phyloP scores from a whole-genome alignment of 768 basidiomycete genomes.

The Lactarius hengduanensis region DNA sequence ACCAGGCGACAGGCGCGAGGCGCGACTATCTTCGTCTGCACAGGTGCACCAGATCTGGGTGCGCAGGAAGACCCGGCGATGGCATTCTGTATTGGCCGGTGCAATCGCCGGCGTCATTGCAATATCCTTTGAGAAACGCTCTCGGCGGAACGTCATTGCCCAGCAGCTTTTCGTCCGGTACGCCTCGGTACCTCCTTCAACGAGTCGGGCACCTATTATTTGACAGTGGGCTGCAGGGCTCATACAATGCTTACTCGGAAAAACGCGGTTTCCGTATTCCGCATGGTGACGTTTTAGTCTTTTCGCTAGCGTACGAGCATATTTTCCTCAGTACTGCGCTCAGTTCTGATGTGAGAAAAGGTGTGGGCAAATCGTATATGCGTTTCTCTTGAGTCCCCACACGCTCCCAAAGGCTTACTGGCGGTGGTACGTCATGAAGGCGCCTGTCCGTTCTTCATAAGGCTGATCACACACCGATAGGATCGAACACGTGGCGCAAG shows the following conservation, averaged over 20 bases:
- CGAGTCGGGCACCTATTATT: not conserved
- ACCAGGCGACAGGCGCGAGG: conserved; percentile 37
- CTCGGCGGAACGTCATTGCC: conserved; percentile 63
- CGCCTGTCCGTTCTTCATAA: not conserved
- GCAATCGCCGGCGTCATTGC: conserved; percentile 69
- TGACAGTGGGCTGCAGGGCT: conserved; percentile 81
- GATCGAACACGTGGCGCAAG: conserved; percentile 53
- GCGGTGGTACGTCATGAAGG: conserved; percentile 52
- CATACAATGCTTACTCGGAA: conserved; percentile 75
- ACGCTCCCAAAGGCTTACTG: conserved; percentile 79
- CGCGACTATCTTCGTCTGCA: conserved; percentile 60
- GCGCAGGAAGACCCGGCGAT: conserved; percentile 64
- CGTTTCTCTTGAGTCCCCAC: conserved; percentile 73
- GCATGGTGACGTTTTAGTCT: conserved; percentile 80
- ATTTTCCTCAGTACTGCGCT: not conserved
- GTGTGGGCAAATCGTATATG: conserved; percentile 85
- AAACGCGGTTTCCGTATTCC: conserved; percentile 70
- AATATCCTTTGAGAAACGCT: conserved; percentile 74
- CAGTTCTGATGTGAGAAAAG: conserved; percentile 37
- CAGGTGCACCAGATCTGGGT: conserved; percentile 63
- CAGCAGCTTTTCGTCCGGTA: conserved; percentile 90
- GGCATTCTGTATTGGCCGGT: conserved; percentile 82
- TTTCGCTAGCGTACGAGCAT: conserved; percentile 63
- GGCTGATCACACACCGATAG: not conserved
- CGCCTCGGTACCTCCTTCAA: conserved; percentile 30